Evolutionary conservation across 2,329 filamentous ascomycete species (phyloP).

Genomic region (Cordyceps javanica): DNA sequence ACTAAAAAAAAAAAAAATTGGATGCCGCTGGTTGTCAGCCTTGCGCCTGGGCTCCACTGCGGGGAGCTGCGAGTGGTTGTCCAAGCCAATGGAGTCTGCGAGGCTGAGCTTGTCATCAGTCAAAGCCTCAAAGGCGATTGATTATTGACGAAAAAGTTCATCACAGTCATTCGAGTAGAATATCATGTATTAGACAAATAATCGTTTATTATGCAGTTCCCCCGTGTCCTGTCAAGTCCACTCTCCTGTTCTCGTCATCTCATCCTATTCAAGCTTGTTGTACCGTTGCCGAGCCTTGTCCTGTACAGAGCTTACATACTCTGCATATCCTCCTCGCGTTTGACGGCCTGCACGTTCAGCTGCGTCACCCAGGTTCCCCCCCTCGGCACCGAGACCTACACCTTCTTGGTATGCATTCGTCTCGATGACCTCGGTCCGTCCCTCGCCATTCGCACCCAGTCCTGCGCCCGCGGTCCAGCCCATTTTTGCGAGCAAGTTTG

Average conservation of each 20-base stretch:
- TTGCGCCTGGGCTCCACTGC: not conserved
- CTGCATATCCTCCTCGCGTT: conserved; percentile 53
- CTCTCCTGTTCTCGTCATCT: not conserved
- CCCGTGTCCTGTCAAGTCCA: not conserved
- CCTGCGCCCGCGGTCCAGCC: conserved; percentile 63
- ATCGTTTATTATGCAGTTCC: not conserved
- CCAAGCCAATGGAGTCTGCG: not conserved
- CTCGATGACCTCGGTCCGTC: conserved; percentile 57
- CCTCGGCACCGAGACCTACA: conserved; percentile 63
- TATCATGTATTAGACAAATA: not conserved
- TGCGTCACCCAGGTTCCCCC: conserved; percentile 64
- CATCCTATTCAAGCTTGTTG: conserved; percentile 40
- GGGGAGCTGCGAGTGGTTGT: not conserved
- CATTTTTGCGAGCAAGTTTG: conserved; percentile 65
- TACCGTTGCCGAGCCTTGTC: conserved; percentile 63
- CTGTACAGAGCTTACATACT: conserved; percentile 59
- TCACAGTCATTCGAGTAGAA: not conserved
- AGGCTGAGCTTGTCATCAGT: not conserved
- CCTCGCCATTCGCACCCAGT: conserved; percentile 56
- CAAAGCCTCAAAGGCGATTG: too few species aligned
- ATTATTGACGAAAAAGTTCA: not conserved
- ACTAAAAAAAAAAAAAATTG: conserved; percentile 4
- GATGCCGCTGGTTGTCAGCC: not conserved
- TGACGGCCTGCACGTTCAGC: conserved; percentile 55
- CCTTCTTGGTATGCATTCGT: conserved; percentile 61